Percentiles rank a stretch among this genome's conserved stretches.
Conservation (phyloP, 257 asterid genomes). For the Salvia splendens region DNA sequence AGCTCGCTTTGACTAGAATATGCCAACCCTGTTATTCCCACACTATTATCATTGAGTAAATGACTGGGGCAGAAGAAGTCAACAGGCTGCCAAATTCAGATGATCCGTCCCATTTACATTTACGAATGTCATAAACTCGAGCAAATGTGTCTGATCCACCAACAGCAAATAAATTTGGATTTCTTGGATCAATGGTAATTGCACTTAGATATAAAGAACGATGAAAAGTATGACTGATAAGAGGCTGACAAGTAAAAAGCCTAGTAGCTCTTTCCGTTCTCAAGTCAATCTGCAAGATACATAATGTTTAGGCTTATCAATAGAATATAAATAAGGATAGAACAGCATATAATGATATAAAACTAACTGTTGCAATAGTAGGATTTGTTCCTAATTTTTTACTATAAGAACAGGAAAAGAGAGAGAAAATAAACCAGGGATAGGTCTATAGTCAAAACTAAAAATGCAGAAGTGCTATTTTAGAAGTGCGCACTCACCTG, state of each 20-base stretch:
- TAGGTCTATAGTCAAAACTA: not conserved
- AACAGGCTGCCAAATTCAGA: conserved; percentile 67
- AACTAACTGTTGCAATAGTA: conserved; percentile 1
- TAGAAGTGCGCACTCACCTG: conserved; percentile 58
- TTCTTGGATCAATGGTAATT: conserved; percentile 84
- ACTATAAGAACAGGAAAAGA: too few relatives aligned
- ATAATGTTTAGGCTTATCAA: conserved; percentile 26
- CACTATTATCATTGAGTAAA: conserved; percentile 57
- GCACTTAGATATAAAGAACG: conserved; percentile 56
- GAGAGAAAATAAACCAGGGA: too few relatives aligned
- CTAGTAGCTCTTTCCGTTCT: conserved; percentile 63
- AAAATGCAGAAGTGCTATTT: not conserved
- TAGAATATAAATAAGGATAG: not conserved
- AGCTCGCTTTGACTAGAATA: conserved; percentile 92
- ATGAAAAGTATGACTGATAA: conserved; percentile 35
- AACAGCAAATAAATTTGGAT: conserved; percentile 78
- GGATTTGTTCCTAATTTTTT: too few relatives aligned
- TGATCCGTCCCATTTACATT: conserved; percentile 66
- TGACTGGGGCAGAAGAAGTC: conserved; percentile 75
- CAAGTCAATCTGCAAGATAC: conserved; percentile 70
- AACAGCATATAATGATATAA: conserved; percentile 22
- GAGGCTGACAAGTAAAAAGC: conserved; percentile 71
- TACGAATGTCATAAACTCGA: conserved; percentile 82
- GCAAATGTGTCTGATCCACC: conserved; percentile 89
- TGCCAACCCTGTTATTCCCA: conserved; percentile 89